Percentiles rank a stretch among this genome's conserved stretches.
Evolutionary conservation across 768 basidiomycete species (phyloP).

Genomic region (Lentinula edodes): DNA sequence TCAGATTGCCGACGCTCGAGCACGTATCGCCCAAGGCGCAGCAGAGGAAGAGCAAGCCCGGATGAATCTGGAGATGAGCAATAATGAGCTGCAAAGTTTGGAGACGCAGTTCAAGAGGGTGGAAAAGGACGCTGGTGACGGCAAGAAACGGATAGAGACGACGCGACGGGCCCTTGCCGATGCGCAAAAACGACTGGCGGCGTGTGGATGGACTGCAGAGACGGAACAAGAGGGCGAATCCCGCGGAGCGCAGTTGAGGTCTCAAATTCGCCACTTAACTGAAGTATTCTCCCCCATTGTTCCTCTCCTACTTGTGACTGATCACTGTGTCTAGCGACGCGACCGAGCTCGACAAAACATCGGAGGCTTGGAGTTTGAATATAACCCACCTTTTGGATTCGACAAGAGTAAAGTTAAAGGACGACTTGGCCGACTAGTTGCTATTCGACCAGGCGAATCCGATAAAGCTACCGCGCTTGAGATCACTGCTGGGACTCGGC

Average conservation of each 20-base stretch:
- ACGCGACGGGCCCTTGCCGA: slow-evolving; percentile 55
- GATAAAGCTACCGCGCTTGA: slow-evolving; percentile 87
- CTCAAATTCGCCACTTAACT: slow-evolving; percentile 46
- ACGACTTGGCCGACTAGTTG: slow-evolving; percentile 83
- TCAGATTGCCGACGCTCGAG: slow-evolving; percentile 83
- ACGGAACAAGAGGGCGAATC: slow-evolving; percentile 57
- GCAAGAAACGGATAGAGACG: slow-evolving; percentile 59
- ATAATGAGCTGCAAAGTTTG: slow-evolving; percentile 74
- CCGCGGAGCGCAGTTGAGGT: slow-evolving; percentile 45
- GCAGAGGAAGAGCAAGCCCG: slow-evolving; percentile 84
- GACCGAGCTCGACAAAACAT: slow-evolving; percentile 64
- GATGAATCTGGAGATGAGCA: slow-evolving; percentile 66
- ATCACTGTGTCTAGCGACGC: slow-evolving; percentile 43
- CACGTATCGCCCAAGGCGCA: slow-evolving; percentile 64
- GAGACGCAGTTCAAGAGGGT: slow-evolving; percentile 79
- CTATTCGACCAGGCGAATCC: slow-evolving; percentile 62
- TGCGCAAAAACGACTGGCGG: slow-evolving; percentile 44
- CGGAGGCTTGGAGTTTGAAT: slow-evolving; percentile 77
- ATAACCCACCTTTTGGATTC: slow-evolving; percentile 74
- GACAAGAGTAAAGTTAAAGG: slow-evolving; percentile 87
- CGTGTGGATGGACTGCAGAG: slow-evolving; percentile 72
- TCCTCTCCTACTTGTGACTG: slow-evolving; percentile 3
- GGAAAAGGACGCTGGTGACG: slow-evolving; percentile 77
- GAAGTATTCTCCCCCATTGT: slow-evolving; percentile 43
- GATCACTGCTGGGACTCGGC: slow-evolving; percentile 81